Percentiles rank a stretch among this genome's conserved stretches.
These are phyloP conservation scores for Fusarium beomiforme DNA, from an alignment of 2,329 filamentous ascomycete species.

Conservation along the genomic window DNA sequence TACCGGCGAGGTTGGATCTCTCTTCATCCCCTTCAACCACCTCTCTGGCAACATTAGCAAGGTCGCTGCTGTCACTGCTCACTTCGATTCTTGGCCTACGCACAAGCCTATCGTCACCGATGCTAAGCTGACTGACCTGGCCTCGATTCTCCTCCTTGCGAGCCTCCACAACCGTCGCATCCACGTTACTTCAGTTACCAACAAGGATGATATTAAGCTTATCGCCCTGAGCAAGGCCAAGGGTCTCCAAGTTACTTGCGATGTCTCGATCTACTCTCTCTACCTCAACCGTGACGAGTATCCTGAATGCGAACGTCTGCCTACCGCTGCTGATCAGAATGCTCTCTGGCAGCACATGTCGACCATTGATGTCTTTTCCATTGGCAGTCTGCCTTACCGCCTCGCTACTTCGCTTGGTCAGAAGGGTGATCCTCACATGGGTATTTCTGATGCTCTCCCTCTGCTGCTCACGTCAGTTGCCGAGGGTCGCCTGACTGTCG, in stretches of 20 bases:
- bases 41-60: conserved; percentile 85
- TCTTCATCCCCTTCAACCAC: conserved; percentile 87
- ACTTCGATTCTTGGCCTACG: conserved; percentile 81
- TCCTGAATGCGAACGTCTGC: conserved; percentile 73
- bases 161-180: conserved; percentile 82
- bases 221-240: conserved; percentile 83
- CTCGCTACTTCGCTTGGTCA: conserved; percentile 67
- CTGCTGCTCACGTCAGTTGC: conserved; percentile 79
- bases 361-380: conserved; percentile 81
- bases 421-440: conserved; percentile 67
- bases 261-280: conserved; percentile 82
- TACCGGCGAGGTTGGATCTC: conserved; percentile 77
- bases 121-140: conserved; percentile 81
- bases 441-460: conserved; percentile 78
- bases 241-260: conserved; percentile 83
- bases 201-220: conserved; percentile 78
- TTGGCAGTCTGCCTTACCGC: conserved; percentile 82
- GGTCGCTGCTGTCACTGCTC: conserved; percentile 80
- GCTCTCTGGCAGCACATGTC: conserved; percentile 78
- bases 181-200: conserved; percentile 83
- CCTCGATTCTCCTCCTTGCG: conserved; percentile 81
- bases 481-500: conserved; percentile 76
- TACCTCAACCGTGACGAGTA: conserved; percentile 79
- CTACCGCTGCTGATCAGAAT: conserved; percentile 73
- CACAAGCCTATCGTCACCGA: conserved; percentile 85